A percentile compares a stretch with the other conserved stretches of the same genome.
Evolutionary conservation across 306 rosid genomes (phyloP).

Genomic region (Aeschynomene evenia): DNA sequence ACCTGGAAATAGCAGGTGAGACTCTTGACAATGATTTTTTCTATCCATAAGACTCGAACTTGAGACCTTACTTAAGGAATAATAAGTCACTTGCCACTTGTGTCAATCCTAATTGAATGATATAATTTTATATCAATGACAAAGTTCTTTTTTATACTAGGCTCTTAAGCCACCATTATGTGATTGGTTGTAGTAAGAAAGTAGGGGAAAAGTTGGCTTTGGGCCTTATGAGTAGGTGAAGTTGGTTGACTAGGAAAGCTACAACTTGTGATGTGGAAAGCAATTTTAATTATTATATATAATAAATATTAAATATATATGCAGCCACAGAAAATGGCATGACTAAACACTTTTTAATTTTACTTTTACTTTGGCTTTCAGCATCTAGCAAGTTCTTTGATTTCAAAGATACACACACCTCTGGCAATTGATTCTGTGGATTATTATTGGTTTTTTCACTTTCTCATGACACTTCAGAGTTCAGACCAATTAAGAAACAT

Average conservation of each 20-base stretch:
- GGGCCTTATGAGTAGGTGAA: conserved; percentile 32
- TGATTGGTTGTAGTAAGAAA: neutral
- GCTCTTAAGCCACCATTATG: conserved; percentile 11
- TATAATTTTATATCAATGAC: no score
- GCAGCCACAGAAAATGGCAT: conserved; percentile 24
- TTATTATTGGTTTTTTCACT: conserved; percentile 16
- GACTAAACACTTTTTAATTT: conserved; percentile 37
- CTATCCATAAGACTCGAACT: no score
- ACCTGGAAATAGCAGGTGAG: no score
- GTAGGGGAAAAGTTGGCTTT: neutral
- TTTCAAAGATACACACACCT: conserved; percentile 23
- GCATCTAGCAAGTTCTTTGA: conserved; percentile 22
- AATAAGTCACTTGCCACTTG: no score
- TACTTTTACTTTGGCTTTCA: conserved; percentile 34
- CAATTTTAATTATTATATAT: no score
- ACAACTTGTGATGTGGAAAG: conserved; percentile 52
- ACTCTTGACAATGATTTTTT: no score
- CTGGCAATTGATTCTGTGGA: conserved; percentile 14
- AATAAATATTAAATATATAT: no score
- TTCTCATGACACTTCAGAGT: neutral
- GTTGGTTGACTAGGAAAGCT: conserved; percentile 53
- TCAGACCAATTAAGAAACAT: neutral
- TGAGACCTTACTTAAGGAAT: no score
- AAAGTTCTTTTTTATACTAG: conserved; percentile 29
- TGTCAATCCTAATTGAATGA: no score